Conservation (phyloP, 2,329 filamentous ascomycete species). For the Arthrobotrys entomopaga region DNA sequence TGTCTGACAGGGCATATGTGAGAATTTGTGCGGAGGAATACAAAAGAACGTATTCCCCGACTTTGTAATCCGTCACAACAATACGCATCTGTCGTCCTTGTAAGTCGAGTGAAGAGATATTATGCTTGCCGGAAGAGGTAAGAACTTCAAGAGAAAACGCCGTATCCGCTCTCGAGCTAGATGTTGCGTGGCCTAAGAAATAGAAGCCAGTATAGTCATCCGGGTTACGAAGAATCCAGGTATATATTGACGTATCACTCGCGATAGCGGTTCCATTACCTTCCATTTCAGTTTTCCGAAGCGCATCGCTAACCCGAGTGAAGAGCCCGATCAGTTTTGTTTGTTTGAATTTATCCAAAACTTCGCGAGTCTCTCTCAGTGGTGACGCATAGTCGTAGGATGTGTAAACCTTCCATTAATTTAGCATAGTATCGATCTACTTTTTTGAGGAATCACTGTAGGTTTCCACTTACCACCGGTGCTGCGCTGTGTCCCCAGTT, state of each 20-base stretch:
- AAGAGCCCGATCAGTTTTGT: conserved; percentile 69
- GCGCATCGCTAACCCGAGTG: conserved; percentile 66
- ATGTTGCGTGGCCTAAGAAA: conserved; percentile 65
- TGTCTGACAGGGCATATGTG: conserved; percentile 65
- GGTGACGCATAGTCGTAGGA: conserved; percentile 67
- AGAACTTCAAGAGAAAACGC: conserved; percentile 65
- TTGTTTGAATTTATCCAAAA: conserved; percentile 67
- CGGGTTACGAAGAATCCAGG: conserved; percentile 64
- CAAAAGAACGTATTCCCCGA: conserved; percentile 65
- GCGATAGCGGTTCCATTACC: conserved; percentile 67
- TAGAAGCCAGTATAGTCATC: conserved; percentile 67
- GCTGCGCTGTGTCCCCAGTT: conserved; percentile 67
- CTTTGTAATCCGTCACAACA: conserved; percentile 67
- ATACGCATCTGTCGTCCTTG: conserved; percentile 68
- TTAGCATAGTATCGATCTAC: neutral
- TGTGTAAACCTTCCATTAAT: conserved; percentile 60
- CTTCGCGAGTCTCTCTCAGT: conserved; percentile 67
- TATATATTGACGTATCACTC: conserved; percentile 65
- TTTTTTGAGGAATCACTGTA: conserved; percentile 29
- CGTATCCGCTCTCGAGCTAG: conserved; percentile 63
- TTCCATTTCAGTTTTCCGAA: conserved; percentile 67
- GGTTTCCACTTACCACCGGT: conserved; percentile 58
- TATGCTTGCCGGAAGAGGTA: conserved; percentile 64
- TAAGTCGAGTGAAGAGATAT: conserved; percentile 65
- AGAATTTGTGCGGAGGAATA: conserved; percentile 68